Conservation (phyloP, 495 filamentous ascomycete genomes). For the Polyplosphaeria fusca region DNA sequence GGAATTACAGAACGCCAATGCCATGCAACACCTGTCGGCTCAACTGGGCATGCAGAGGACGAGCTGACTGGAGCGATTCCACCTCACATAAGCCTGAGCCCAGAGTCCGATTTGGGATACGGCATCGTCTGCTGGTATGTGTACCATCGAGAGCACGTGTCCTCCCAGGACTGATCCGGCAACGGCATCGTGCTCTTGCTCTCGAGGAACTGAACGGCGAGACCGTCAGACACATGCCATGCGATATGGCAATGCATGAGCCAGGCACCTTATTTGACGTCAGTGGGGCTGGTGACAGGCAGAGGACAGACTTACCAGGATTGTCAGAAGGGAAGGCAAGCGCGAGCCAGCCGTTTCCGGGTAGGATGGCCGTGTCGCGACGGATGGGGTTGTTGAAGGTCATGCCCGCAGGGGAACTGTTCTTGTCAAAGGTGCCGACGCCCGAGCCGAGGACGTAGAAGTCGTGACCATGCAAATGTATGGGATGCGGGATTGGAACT, state of each 20-base stretch:
- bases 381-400: slow-evolving; percentile 36
- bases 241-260: slow-evolving; percentile 41
- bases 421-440: slow-evolving; percentile 30
- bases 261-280: slow-evolving; percentile 16
- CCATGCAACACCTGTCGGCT: too few relatives aligned
- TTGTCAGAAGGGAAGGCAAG: slow-evolving; percentile 40
- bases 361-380: slow-evolving; percentile 38
- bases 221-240: slow-evolving; percentile 38
- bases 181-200: slow-evolving; percentile 18
- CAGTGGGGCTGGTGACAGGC: background rate
- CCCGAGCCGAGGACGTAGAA: slow-evolving; percentile 40
- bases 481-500: slow-evolving; percentile 39
- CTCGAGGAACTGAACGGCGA: slow-evolving; percentile 42
- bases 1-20: too few relatives aligned
- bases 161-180: slow-evolving; percentile 11
- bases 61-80: too few relatives aligned
- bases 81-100: too few relatives aligned
- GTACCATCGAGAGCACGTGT: slow-evolving; percentile 21
- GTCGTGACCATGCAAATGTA: slow-evolving; percentile 43
- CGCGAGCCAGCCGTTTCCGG: slow-evolving; percentile 38
- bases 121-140: slow-evolving; percentile 11
- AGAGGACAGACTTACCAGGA: slow-evolving; percentile 21
- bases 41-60: too few relatives aligned
- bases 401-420: slow-evolving; percentile 17
- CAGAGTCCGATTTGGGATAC: slow-evolving; percentile 27